These are phyloP conservation scores for Termitomyces sp. DNA, from an alignment of 768 basidiomycete genomes.

Conservation along the genomic window DNA sequence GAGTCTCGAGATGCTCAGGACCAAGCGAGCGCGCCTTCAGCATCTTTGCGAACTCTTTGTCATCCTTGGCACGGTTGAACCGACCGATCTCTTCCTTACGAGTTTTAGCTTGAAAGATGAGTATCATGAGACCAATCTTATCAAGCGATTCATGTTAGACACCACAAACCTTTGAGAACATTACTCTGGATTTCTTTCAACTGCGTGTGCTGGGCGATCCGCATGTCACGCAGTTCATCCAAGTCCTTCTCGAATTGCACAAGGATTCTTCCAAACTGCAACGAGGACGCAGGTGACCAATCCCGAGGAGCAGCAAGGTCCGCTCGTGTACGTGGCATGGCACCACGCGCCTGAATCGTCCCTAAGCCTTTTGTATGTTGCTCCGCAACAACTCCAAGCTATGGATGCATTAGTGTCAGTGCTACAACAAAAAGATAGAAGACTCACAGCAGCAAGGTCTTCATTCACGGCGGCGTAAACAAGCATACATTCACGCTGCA, in stretches of 20 bases:
- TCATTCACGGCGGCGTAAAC: constrained; percentile 45
- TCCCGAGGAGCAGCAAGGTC: constrained; percentile 48
- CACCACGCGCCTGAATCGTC: constrained; percentile 33
- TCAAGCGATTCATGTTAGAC: not conserved
- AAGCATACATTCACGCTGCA: constrained; percentile 63
- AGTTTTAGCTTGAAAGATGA: constrained; percentile 59
- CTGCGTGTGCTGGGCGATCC: constrained; percentile 28
- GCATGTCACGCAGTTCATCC: constrained; percentile 35
- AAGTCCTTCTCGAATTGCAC: constrained; percentile 53
- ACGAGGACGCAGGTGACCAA: constrained; percentile 55
- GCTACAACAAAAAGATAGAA: not conserved
- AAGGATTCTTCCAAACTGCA: constrained; percentile 50
- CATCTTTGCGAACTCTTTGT: constrained; percentile 77
- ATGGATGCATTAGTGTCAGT: constrained; percentile 1
- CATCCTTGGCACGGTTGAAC: constrained; percentile 74
- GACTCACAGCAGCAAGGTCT: constrained; percentile 62
- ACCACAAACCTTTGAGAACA: constrained; percentile 60
- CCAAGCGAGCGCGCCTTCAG: constrained; percentile 75
- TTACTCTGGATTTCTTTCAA: constrained; percentile 61
- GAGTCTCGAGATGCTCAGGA: constrained; percentile 85
- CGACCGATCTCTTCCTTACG: constrained; percentile 81
- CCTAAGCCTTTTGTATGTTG: constrained; percentile 33
- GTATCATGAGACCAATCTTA: not conserved
- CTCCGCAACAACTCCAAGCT: constrained; percentile 48
- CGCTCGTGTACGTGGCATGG: constrained; percentile 36